Evolutionary conservation across 164 flowering plant genomes (phyloP), one percentile per base, ranked within the genome.

Genomic region (Sextonia rubra): DNA sequence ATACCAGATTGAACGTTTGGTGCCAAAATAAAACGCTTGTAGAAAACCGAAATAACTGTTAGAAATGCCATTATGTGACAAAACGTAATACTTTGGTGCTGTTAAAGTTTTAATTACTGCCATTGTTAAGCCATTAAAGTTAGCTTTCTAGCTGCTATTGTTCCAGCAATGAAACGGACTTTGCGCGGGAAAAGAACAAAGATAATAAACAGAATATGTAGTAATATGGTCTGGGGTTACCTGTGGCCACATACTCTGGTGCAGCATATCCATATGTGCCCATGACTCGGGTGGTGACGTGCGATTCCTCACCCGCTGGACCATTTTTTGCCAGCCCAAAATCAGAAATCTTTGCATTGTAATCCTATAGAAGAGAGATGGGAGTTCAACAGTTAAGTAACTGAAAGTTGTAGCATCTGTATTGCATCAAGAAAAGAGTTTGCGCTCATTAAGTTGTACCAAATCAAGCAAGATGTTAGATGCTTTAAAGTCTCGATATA

Each of bases 221-320:
- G 12, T 47, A 72, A 20, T 4, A 20, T 6, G 73, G 27, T 22
- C 24, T 12, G 15, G 60, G 73, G 44, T 15, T 86, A 93, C 98
- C 98, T 76, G 98, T 91, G 18, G 96, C 88, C 6, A 93, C 86
- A 60, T 93, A 93, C 66, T 93, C 98, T 1, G 98, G 98, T 70
- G 98, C 98, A 47, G 94, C 98, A 78, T 93, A 93, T 3, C 98
- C 97, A 75, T 84, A 72, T 24, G 98, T 93, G 47, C 98, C 98
- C 83, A 91, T 88, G 24, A 93, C 87, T 62, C 95, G 78, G 25
- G 98, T 93, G 52, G 97, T 84, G 20, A 93, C 90, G 74, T 91
- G 97, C 6, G 96, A 88, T 47, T 82, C 83, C 74, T 92, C 88
- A 27, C 72, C 89, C 26, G 85, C 75, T 47, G 97, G 95, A 64